Base-by-base conservation (phyloP, 2,329 filamentous ascomycete genomes). In the Xylogone sp. region DNA sequence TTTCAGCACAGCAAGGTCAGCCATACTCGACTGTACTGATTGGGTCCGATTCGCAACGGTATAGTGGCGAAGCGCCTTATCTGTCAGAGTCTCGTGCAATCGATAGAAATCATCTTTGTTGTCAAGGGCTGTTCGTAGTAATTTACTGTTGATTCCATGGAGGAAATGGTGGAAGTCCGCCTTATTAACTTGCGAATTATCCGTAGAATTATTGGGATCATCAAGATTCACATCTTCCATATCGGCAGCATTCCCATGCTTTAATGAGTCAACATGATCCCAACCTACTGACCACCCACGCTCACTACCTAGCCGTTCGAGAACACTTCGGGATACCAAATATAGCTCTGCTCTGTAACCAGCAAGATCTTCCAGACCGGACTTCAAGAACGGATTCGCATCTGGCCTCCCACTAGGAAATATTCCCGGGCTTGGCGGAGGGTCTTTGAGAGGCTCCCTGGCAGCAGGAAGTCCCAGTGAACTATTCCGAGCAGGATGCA, bases 1-100 rank as follows among this genome's bases (percentile, higher is more conserved):
- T 62, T 93, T 92, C 47, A 97, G 74, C 4, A 94, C 80, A 1
- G 91, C 94, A 44, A 97, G 78, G 68, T 99, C 94, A 9, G 90
- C 87, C 67, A 92, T 82, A 54, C 86, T 84, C 19, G 84, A 80
- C 59, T 95, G 85, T 1, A 88, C 85, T 7, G 90, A 88, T 60
- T 95, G 87, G 0, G 77, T 77, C 56, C 93, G 87, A 50, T 85
- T 87, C 3, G 92, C 90, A 3, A 90, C 82, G 13, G 84, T 84
- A 65, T 89, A 95, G 64, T 96, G 88, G 1, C 88, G 87, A 51
- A 95, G 81, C 2, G 92, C 86, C 55, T 88, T 86, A 60, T 94
- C 87, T 7, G 90, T 96, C n/a, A 97, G 75, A 9, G 82, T 84
- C 64, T 93, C 83, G 60, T 86, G 88, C 1, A 86, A 72, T 6